Evolutionary conservation across 805 yeast species (phyloP), one percentile per base, ranked within the genome.

Genomic region (Saturnispora silvae): DNA sequence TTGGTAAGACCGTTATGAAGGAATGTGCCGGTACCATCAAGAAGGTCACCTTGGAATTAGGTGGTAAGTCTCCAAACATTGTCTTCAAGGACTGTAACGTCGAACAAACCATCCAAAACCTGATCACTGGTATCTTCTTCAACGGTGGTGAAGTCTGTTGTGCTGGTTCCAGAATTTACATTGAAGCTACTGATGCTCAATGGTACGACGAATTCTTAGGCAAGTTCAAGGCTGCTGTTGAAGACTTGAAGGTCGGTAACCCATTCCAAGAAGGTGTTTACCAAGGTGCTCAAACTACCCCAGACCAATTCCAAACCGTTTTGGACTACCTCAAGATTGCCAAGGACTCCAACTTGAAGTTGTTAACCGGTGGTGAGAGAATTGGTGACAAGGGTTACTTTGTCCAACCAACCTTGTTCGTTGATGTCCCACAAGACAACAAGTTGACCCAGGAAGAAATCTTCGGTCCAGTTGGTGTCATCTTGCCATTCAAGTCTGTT

Each of bases 61-160:
- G 95, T 54, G 95, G 95, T 59, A 84, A 84, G 61, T 83, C 92
- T 43, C 87, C 94, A 56, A 82, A 81, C 57, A 80, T 83, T 51
- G 81, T 84, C 35, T 77, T 83, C 52, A 68, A 72, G 43, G 94
- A 83, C 54, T 85, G 85, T 36, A 75, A 81, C 53, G 53, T 80
- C 40, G 68, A 70, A 26, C 65, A 66, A 39, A 75, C 92, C 38
- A 79, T 85, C 34, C 70, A 71, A 50, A 70, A 70, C 56, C 69
- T 82, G 46, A 70, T 82, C 42, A 65, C 70, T 35, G 94, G 94
- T 63, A 82, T 84, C 47, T 76, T 77, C 65, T 81, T 70, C 70
- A 85, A 85, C 65, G 77, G 94, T 40, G 95, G 95, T 65, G 95
- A 85, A 64, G 87, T 82, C 42, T 85, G 95, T 65, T 81, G 89